Percentiles rank a stretch among this genome's conserved stretches.
These are phyloP conservation scores for Phytophthora aleatoria DNA, from an alignment of 352 stramenopile genomes.

Conservation along the genomic window DNA sequence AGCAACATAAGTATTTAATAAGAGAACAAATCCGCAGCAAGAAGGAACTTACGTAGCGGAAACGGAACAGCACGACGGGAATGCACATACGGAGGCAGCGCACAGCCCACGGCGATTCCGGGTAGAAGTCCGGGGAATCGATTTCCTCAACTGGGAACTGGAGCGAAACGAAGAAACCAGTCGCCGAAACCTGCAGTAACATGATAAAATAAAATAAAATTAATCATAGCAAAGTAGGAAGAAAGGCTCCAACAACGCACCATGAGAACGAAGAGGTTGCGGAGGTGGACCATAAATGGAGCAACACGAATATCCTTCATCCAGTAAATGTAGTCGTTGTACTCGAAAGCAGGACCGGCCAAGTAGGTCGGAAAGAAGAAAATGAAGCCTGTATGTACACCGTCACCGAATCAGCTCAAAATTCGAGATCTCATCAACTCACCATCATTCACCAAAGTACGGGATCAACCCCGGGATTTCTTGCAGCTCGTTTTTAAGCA, in stretches of 20 bases:
- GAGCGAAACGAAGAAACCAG: slow-evolving; percentile 74
- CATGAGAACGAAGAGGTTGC: slow-evolving; percentile 78
- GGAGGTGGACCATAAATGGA: slow-evolving; percentile 63
- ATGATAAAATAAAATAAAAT: background rate
- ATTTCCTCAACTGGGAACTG: slow-evolving; percentile 82
- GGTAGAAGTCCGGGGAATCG: slow-evolving; percentile 76
- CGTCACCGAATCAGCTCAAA: slow-evolving; percentile 1
- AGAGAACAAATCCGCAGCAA: background rate
- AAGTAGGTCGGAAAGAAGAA: slow-evolving; percentile 91
- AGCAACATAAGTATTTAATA: background rate
- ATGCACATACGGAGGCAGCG: slow-evolving; percentile 80
- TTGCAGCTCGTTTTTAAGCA: slow-evolving; percentile 76
- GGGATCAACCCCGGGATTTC: slow-evolving; percentile 65
- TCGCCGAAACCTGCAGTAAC: slow-evolving; percentile 55
- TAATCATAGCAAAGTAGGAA: background rate
- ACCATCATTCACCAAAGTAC: slow-evolving; percentile 62
- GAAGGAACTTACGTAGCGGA: slow-evolving; percentile 71
- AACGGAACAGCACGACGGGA: slow-evolving; percentile 79
- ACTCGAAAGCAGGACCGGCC: slow-evolving; percentile 82
- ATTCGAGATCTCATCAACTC: background rate
- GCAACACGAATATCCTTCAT: slow-evolving; percentile 76
- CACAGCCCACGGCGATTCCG: slow-evolving; percentile 55
- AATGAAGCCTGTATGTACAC: slow-evolving; percentile 65
- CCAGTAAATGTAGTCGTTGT: slow-evolving; percentile 85
- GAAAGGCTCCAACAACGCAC: slow-evolving; percentile 34